Base-by-base conservation (phyloP, 495 filamentous ascomycete species). In the Trichodelitschia bisporula region DNA sequence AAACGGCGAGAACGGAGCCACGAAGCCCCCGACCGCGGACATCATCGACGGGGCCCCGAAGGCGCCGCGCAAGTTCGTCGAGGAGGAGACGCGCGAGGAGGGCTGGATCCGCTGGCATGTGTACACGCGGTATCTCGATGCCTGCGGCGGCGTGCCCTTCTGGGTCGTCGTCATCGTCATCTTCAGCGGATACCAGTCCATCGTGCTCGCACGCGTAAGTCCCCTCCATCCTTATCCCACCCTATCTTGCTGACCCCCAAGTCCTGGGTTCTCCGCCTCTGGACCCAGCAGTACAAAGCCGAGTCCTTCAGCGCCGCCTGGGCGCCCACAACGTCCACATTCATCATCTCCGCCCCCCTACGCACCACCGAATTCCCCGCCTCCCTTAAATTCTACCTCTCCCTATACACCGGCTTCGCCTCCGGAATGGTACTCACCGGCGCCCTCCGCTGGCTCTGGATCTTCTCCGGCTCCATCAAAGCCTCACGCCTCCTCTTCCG, bases 401-500 rank as follows among this genome's bases (percentile, higher is more conserved):
- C 61, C 1, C 42, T 80, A 14, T 86, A 83, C 37, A 42, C 76
- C 9, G 55, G 43, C 1, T 52, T 83, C 10, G 71, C 71, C 2
- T 19, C 72, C 3, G 32, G 50, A 1, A 46, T 61, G 3, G 71
- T 61, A 26, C 28, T 74, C 3, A 35, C 65, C 14, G 66, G 67
- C 4, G 64, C 66, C 2, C 31, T 58, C 3, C 61, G 61, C 36
- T 77, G 60, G 40, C 53, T 61, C 18, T 59, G 62, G 36, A 43
- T 69, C n/a, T 71, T 66, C 31, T 17, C 44, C 1, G 61, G 61
- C 13, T 69, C 67, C 5, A 47, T 80, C 29, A 54, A 47, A 15
- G 75, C 72, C 14, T 77, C 71, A 1, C 59, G 65, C 31, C 51
- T 44, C 24, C 51, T 83, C 2, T 83, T 80, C 35, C 58, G 65